Base-by-base conservation (phyloP, 495 filamentous ascomycete species). In the Penicillium paradoxum region DNA sequence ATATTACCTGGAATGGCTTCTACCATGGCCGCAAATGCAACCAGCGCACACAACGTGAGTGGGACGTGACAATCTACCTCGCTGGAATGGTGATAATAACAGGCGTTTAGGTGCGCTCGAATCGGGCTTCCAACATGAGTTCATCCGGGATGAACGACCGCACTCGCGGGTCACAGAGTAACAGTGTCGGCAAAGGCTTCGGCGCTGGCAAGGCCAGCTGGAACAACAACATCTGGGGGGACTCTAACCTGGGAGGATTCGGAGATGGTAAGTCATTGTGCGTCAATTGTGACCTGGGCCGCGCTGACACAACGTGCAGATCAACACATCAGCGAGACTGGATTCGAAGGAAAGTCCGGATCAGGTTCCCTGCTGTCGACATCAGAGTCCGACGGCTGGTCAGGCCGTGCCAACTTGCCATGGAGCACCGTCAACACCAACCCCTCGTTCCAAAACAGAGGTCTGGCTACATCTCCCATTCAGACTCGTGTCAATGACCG, bases 351-450 rank as follows among this genome's bases (percentile, higher is more conserved):
- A 6, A 81, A 83, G 57, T 78, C 79, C 25, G 86, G 87, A 21
- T 88, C 86, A 2, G 76, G 83, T 22, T 85, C 85, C 29, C 64
- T 90, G 25, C 64, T 87, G 37, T 74, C 81, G 2, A 76, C 82
- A 2, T 88, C 85, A 1, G 83, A 86, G 58, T 78, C 82, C 1
- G 84, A 89, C 59, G 68, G 67, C 29, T 82, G 78, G 79, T 70
- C 58, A 59, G 59, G 62, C 24, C 72, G 73, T 14, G 65, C 74
- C 29, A 77, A 72, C 34, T 54, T 73, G 3, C 75, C 79, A 0
- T 88, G 85, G 86, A 74, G 71, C 49, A 68, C 75, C 4, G 58
- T 79, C 17, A 80, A 81, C 47, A 65, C 70, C 49, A 67, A 71
- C n/a, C 72, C 71, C 0, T 67, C 77, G 5, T 65, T 79, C 21